Conservation (phyloP, 352 stramenopile species). For the Vaucheria bursata region DNA sequence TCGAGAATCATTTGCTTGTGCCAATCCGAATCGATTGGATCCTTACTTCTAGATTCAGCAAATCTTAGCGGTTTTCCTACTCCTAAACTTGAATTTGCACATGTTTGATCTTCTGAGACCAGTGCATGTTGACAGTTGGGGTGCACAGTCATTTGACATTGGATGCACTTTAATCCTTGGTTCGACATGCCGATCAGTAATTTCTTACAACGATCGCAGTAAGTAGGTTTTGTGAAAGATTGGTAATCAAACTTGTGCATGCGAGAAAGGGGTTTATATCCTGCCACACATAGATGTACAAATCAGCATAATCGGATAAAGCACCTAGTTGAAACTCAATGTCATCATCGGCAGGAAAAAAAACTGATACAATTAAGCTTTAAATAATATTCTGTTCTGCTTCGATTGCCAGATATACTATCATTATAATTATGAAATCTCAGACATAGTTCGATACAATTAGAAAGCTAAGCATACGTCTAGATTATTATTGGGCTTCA, state of each 20-base stretch:
- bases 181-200: conserved; percentile 40
- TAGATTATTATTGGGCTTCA: no score
- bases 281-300: no score
- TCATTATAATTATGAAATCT: no score
- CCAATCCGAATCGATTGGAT: conserved; percentile 32
- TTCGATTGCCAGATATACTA: no score
- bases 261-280: conserved; percentile 11
- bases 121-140: neutral
- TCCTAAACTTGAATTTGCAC: neutral
- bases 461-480: no score
- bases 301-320: no score
- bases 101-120: neutral
- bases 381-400: no score
- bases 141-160: neutral
- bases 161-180: conserved; percentile 22
- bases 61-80: neutral
- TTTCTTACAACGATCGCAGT: conserved; percentile 36
- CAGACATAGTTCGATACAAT: no score
- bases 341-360: no score
- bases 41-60: neutral
- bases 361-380: no score
- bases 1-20: conserved; percentile 31
- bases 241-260: conserved; percentile 25
- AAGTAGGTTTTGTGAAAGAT: conserved; percentile 35
- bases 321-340: no score